Conservation (phyloP, 2,329 filamentous ascomycete species). For the Gaeumannomyces tritici region DNA sequence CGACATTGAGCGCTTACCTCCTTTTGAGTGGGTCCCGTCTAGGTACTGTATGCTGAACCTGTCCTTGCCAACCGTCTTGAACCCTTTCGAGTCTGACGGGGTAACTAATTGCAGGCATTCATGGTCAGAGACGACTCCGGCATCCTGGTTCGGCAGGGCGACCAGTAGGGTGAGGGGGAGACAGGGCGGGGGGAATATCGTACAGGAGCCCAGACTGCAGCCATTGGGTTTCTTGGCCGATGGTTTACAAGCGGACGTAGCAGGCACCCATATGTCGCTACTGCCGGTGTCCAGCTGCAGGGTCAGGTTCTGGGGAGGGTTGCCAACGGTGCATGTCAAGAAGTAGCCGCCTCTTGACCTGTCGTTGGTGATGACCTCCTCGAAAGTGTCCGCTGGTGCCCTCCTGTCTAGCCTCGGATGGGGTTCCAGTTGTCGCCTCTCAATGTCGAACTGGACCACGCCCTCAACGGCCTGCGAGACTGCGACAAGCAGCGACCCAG, state of each 20-base stretch:
- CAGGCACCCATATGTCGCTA: conserved; percentile 55
- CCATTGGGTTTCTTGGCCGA: conserved; percentile 6
- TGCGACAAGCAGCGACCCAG: conserved; percentile 12
- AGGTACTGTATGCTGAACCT: conserved; percentile 53
- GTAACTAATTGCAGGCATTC: conserved; percentile 28
- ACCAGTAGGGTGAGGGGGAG: too few species aligned
- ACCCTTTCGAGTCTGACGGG: conserved; percentile 34
- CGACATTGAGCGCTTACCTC: conserved; percentile 18
- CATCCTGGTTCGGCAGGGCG: background rate
- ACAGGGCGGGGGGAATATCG: background rate
- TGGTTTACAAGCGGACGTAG: conserved; percentile 25
- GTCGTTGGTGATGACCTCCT: conserved; percentile 35
- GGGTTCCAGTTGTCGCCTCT: conserved; percentile 21
- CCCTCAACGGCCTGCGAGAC: conserved; percentile 13
- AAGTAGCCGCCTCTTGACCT: conserved; percentile 41
- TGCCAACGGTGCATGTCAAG: conserved; percentile 45
- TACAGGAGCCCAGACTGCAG: conserved; percentile 17
- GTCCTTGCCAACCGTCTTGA: conserved; percentile 27
- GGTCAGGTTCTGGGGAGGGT: conserved; percentile 43
- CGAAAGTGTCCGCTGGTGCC: conserved; percentile 26
- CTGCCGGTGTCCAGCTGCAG: conserved; percentile 57
- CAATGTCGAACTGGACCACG: conserved; percentile 39
- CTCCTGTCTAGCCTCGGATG: conserved; percentile 17
- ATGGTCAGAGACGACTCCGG: background rate
- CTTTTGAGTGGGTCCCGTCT: conserved; percentile 44